Conservation (phyloP, 1,139 yeast genomes). For the Scheffersomyces segobiensis region DNA sequence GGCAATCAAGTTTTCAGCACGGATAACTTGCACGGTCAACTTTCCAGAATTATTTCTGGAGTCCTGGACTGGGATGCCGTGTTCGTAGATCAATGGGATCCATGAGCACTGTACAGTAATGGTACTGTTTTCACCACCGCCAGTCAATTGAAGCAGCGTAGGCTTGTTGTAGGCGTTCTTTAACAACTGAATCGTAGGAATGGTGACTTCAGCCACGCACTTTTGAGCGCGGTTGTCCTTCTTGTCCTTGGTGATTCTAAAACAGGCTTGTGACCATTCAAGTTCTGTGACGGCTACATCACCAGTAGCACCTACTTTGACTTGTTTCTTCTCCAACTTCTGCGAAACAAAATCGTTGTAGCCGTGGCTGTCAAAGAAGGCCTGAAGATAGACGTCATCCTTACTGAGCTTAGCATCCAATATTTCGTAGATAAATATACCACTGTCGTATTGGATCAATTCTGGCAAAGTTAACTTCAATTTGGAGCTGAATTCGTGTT, state of each 20-base stretch:
- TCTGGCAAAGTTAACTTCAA: slow-evolving; percentile 64
- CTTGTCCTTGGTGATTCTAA: slow-evolving; percentile 60
- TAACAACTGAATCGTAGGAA: slow-evolving; percentile 70
- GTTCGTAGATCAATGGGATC: slow-evolving; percentile 66
- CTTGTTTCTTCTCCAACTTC: slow-evolving; percentile 38
- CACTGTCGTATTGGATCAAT: slow-evolving; percentile 62
- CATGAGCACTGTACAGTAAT: slow-evolving; percentile 68
- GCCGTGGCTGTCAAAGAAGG: slow-evolving; percentile 73
- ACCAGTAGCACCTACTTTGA: slow-evolving; percentile 59
- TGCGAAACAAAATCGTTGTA: slow-evolving; percentile 60
- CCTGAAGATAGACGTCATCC: slow-evolving; percentile 63
- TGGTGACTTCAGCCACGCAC: slow-evolving; percentile 58
- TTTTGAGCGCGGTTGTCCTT: slow-evolving; percentile 58
- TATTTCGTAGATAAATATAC: slow-evolving; percentile 72
- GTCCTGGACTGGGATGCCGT: slow-evolving; percentile 72
- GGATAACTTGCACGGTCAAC: slow-evolving; percentile 59
- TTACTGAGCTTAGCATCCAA: slow-evolving; percentile 56
- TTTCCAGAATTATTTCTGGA: slow-evolving; percentile 75
- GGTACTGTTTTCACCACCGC: slow-evolving; percentile 50
- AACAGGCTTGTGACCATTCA: slow-evolving; percentile 65
- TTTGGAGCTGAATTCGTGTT: slow-evolving; percentile 28
- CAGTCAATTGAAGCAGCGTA: slow-evolving; percentile 45
- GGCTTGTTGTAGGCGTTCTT: slow-evolving; percentile 65
- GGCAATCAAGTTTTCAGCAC: slow-evolving; percentile 71
- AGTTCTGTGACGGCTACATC: slow-evolving; percentile 76